Evolutionary conservation across 371 early-diverging fungal genomes (phyloP).

Genomic region (Nematocida parisii): DNA sequence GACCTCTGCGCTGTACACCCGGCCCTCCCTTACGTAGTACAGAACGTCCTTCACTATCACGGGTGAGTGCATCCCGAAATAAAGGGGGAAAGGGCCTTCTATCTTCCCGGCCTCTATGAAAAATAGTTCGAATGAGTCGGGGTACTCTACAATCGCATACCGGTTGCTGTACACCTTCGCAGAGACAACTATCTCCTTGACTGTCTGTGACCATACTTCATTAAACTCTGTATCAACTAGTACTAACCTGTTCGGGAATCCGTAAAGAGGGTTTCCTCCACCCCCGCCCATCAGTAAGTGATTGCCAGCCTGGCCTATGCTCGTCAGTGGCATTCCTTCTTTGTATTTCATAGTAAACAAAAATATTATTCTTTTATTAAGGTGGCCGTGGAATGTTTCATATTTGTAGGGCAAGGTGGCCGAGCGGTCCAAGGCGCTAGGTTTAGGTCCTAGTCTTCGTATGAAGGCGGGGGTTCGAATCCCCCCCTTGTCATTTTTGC

Average conservation of each 20-base stretch:
- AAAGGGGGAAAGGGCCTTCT: conserved; percentile 23
- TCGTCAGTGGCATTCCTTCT: not conserved
- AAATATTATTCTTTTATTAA: too few species aligned
- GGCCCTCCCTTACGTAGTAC: not conserved
- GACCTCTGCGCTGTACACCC: not conserved
- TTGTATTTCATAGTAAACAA: not conserved
- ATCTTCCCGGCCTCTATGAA: not conserved
- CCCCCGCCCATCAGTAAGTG: conserved; percentile 40
- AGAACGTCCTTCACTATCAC: conserved; percentile 1
- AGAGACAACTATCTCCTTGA: conserved; percentile 10
- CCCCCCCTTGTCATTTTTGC: conserved; percentile 65
- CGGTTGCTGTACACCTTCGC: not conserved
- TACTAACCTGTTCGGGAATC: conserved; percentile 31
- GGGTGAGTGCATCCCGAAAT: not conserved
- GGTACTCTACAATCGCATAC: conserved; percentile 21
- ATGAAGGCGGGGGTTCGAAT: conserved; percentile 65
- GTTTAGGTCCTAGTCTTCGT: conserved; percentile 7
- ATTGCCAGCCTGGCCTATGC: not conserved
- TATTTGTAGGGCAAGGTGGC: not conserved
- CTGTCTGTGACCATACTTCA: not conserved
- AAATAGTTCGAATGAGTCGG: conserved; percentile 12
- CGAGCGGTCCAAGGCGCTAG: conserved; percentile 13
- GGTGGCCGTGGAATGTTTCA: too few species aligned
- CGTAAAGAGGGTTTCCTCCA: conserved; percentile 43
- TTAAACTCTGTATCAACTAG: not conserved